A percentile compares a stretch with the other conserved stretches of the same genome.
Conservation (phyloP, 1,284 basidiomycete genomes). For the Vanrija sp. region DNA sequence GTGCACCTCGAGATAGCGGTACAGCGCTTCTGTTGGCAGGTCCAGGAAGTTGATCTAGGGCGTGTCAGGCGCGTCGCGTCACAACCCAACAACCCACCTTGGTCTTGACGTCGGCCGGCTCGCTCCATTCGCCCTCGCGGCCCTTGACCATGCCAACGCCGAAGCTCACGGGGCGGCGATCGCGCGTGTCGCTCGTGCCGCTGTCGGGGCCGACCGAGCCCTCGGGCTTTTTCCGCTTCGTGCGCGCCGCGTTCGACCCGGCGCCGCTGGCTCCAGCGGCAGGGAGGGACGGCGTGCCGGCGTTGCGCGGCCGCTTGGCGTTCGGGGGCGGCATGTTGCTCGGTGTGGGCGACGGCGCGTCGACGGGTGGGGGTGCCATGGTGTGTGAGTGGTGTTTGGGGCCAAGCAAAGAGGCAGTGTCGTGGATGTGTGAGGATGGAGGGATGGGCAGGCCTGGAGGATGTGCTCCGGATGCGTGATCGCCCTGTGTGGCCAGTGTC, state of each 20-base stretch:
- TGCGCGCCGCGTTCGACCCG: constrained; percentile 10
- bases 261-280: constrained; percentile 2
- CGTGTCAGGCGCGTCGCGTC: neutral
- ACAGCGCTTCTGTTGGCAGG: constrained; percentile 40
- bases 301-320: constrained; percentile 13
- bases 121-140: constrained; percentile 36
- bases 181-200: constrained; percentile 2
- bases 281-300: neutral
- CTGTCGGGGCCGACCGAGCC: constrained; percentile 15
- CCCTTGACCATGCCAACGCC: constrained; percentile 29
- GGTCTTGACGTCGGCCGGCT: constrained; percentile 37
- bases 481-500: neutral
- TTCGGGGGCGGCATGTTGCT: constrained; percentile 22
- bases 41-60: constrained; percentile 43
- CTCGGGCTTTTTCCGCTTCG: constrained; percentile 40
- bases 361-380: constrained; percentile 12
- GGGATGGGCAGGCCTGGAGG: too few relatives aligned
- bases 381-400: constrained; percentile 4
- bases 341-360: constrained; percentile 20
- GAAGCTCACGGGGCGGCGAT: constrained; percentile 7
- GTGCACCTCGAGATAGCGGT: constrained; percentile 40
- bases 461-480: constrained; percentile 4
- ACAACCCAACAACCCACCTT: constrained; percentile 30
- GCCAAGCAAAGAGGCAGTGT: constrained; percentile 11
- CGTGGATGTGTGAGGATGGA: too few relatives aligned